Evolutionary conservation across 768 basidiomycete species (phyloP), one percentile per base, ranked within the genome.

Genomic region (Trametes sanguinea): DNA sequence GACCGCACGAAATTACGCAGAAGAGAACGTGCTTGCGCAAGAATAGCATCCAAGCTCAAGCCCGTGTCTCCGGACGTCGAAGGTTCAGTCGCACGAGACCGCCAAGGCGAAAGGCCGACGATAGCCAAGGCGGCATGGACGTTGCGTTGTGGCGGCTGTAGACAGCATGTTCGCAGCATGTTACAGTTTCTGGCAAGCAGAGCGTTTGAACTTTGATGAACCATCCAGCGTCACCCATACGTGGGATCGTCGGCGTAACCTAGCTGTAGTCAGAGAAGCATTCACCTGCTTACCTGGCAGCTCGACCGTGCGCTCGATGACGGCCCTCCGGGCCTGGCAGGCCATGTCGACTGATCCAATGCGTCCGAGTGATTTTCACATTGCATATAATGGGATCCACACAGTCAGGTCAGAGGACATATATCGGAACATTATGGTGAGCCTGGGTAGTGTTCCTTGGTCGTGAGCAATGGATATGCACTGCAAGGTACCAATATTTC

Each of bases 221-320:
- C 33, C 17, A 17, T 11, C 7, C 47, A 33, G 52, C 35, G 39
- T 57, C 50, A 48, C 50, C 44, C 55, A 27, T 37, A 13, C 63
- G 63, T 60, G 54, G 54, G 55, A 56, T 57, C 54, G 35, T 64
- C 63, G 63, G 63, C 14, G 33, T 47, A 60, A 64, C 63, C 50
- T 64, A 64, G 63, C 63, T 56, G 17, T 48, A 2, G 51, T 39
- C 14, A 33, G 35, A 58, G 61, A 57, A 62, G 50, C 54, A 51
- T 14, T 35, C 30, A 32, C 14, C 29, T 30, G 27, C 14, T 22
- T 50, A 22, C 14, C 29, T 27, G 54, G 29, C 22, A 14, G 5
- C 11, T 9, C 40, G 7, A 37, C 16, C 8, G 35, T 30, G 57
- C 40, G 10, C 40, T 16, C 13, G 14, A 44, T n/a, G 16, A 39